Evolutionary conservation across 495 filamentous ascomycete genomes (phyloP), one percentile per base, ranked within the genome.

Genomic region (Annulohypoxylon maeteangense): DNA sequence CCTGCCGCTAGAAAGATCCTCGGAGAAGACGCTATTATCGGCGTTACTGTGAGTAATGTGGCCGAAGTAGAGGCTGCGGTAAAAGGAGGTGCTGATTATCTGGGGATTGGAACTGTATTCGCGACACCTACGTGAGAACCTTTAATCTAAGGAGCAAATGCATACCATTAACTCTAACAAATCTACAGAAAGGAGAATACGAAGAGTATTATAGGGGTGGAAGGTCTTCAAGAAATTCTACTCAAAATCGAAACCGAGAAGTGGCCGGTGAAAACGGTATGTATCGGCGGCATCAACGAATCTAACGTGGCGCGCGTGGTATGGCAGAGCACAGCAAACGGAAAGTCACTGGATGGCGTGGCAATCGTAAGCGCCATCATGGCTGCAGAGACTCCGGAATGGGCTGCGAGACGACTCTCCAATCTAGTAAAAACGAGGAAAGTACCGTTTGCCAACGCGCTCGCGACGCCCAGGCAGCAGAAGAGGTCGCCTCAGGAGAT

Each of bases 291-390:
- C 8, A 91, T 98, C 78, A 97, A 96, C 76, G 83, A 84, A 22
- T 84, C 86, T 34, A 98, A 96, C 71, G 80, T 91, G 23, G 90
- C 91, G 66, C 85, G 88, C 3, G 88, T 97, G 8, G 67, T 94
- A 29, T 91, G 87, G 70, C 89, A 93, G 74, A 89, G 88, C 45
- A 79, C 78, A 3, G 71, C 80, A 0, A 65, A 70, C 3, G 69
- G 62, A 7, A 90, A 90, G 71, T 68, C 65, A 1, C 81, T 97
- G 0, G 88, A 94, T 70, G 95, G 95, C 7, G 88, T 97, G 20
- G 95, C 95, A 0, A 87, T 98, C 23, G 93, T 97, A 29, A 97
- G 93, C 78, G 95, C 92, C 38, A 93, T 99, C 71, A 88, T 98
- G 74, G 90, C 87, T 0, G 89, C 92, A 6, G 67, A 84, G 0